Conservation (phyloP, 257 asterid genomes). For the Lithospermum erythrorhizon region DNA sequence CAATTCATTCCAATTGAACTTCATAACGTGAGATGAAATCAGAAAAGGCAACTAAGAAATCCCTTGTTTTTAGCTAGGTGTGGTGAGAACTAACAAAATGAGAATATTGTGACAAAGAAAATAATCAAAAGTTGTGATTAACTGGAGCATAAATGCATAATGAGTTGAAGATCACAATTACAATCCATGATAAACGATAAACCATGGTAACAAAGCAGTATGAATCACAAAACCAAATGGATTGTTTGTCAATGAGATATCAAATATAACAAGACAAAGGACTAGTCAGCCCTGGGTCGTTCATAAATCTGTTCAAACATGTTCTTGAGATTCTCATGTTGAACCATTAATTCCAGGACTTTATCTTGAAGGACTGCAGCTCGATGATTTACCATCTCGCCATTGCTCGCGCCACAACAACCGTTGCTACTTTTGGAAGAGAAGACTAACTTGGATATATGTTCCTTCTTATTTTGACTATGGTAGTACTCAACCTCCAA, state of each 20-base stretch:
- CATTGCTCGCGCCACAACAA: not conserved
- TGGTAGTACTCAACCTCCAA: conserved; percentile 42
- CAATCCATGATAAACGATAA: no score
- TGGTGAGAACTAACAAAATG: not conserved
- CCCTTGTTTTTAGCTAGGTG: no score
- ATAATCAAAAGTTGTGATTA: no score
- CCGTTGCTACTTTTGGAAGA: conserved; percentile 10
- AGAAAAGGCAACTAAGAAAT: no score
- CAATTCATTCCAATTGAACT: no score
- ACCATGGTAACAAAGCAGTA: no score
- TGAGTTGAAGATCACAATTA: no score
- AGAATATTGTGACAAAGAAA: not conserved
- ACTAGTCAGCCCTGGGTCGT: conserved; percentile 20
- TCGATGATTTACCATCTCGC: conserved; percentile 4
- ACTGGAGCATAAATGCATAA: no score
- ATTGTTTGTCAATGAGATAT: not conserved
- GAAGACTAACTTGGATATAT: conserved; percentile 43
- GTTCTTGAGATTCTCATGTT: conserved; percentile 8
- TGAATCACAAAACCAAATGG: not conserved
- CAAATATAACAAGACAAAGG: not conserved
- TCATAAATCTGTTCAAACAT: conserved; percentile 37
- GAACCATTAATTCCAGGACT: conserved; percentile 48
- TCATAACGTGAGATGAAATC: no score
- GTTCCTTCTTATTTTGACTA: conserved; percentile 37
- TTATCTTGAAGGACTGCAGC: conserved; percentile 23